phyloP scores from a whole-genome alignment of 2,329 filamentous ascomycete species.

The Arachnomyces sp. region DNA sequence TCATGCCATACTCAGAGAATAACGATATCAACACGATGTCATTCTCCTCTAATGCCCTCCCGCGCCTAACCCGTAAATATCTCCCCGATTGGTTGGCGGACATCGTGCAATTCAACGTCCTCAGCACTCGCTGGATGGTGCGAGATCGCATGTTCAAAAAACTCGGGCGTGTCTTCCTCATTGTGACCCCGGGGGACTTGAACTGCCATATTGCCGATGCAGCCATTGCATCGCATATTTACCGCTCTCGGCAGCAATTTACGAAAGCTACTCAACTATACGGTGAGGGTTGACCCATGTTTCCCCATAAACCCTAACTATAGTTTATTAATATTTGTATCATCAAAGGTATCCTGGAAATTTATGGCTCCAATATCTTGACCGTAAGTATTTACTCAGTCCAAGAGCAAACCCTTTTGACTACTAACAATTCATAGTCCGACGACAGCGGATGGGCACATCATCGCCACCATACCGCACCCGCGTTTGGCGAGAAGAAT shows the following conservation, averaged over 20 bases:
- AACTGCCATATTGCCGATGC: constrained; percentile 15
- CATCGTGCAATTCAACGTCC: constrained; percentile 6
- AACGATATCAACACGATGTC: constrained; percentile 4
- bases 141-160: constrained; percentile 11
- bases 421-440: constrained; percentile 10
- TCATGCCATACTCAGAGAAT: constrained; percentile 4
- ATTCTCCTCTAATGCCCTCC: neutral
- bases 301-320: too few relatives aligned
- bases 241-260: constrained; percentile 9
- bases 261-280: constrained; percentile 13
- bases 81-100: constrained; percentile 12
- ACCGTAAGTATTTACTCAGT: constrained; percentile 15
- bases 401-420: neutral
- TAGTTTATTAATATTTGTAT: constrained; percentile 1
- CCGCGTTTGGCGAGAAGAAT: constrained; percentile 39
- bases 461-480: constrained; percentile 36
- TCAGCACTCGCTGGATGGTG: constrained; percentile 11
- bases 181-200: constrained; percentile 8
- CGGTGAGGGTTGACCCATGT: constrained; percentile 2
- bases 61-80: neutral
- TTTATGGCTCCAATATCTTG: constrained; percentile 28
- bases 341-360: constrained; percentile 15
- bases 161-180: constrained; percentile 11
- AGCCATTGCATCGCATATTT: constrained; percentile 12
- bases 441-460: constrained; percentile 34